phyloP scores from a whole-genome alignment of 2,329 filamentous ascomycete species.

The Aspergillus costaricaensis region DNA sequence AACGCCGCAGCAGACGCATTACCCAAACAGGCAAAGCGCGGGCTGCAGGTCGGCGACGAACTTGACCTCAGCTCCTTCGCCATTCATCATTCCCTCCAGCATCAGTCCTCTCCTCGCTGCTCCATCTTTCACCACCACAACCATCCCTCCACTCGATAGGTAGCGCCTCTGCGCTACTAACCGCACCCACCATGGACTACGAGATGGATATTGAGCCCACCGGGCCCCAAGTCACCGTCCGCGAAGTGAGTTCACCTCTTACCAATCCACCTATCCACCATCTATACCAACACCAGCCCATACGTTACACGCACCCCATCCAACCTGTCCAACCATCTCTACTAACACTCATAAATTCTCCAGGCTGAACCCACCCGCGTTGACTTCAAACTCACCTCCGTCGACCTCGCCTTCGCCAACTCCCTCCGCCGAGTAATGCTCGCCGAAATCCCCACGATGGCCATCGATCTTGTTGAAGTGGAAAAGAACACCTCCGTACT shows the following conservation, averaged over 20 bases:
- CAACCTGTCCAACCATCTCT: background rate
- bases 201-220: conserved; percentile 52
- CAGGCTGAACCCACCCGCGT: conserved; percentile 80
- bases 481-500: conserved; percentile 93
- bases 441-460: conserved; percentile 90
- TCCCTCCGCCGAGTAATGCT: conserved; percentile 87
- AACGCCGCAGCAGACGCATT: conserved; percentile 6
- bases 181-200: conserved; percentile 42
- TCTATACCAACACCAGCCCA: background rate
- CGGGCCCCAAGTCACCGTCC: conserved; percentile 51
- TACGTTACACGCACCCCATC: background rate
- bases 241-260: conserved; percentile 39
- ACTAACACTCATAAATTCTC: background rate
- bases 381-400: conserved; percentile 87
- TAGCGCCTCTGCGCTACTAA: background rate
- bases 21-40: conserved; percentile 27
- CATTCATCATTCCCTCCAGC: conserved; percentile 8
- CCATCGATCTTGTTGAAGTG: conserved; percentile 92
- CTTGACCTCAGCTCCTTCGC: conserved; percentile 12
- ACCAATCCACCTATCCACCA: background rate
- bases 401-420: conserved; percentile 91
- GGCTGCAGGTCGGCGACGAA: conserved; percentile 11
- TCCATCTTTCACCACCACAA: conserved; percentile 7
- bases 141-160: background rate
- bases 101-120: conserved; percentile 5